Base-by-base conservation (phyloP, 106 monocot genomes). In the Hemerocallis citrina region DNA sequence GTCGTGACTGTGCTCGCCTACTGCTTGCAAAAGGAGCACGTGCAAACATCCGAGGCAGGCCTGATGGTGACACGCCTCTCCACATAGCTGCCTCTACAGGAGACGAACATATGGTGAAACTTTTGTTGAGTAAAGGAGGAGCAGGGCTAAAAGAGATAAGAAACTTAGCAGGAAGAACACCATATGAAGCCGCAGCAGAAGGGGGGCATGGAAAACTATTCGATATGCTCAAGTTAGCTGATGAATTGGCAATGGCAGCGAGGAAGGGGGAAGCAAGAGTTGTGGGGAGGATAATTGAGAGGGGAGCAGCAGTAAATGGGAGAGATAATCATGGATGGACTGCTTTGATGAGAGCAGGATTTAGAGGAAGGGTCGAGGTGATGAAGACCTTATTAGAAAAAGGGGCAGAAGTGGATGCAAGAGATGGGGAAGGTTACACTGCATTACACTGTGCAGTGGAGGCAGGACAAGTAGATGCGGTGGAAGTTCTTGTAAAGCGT, bases 241-340 rank as follows among this genome's bases (percentile, higher is more conserved):
- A 78, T 17, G 48, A 41, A 9, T 48, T 83, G 67, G 30, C 61
- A 33, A 39, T 71, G 33, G 78, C 83, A 20, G 67, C 83, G 46
- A 71, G 75, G 55, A 83, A 83, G 39, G 83, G 78, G 19, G 78
- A 79, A 17, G 42, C 36, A 31, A 38, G 68, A 34, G 36, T 6
- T 5, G 60, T 68, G 15, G 42, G 6, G 32, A 49, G 68, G 37
- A 46, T 71, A 67, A 44, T 75, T 8, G 83, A 83, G 37, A 35
- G 56, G 13, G 83, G 83, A 12, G 78, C 78, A 23, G 42, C 46
- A 14, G 68, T 79, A 8, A 52, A 79, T 27, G 83, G 72, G 37
- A 57, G 75, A 38, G 83, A 84, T 44, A 67, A 59, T 48, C 56
- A 75, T 38, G 83, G 83, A 34, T 84, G 83, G 83, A 84, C 83